A percentile compares a stretch with the other conserved stretches of the same genome.
Evolutionary conservation across 257 asterid genomes (phyloP).

Genomic region (Verbena officinalis): DNA sequence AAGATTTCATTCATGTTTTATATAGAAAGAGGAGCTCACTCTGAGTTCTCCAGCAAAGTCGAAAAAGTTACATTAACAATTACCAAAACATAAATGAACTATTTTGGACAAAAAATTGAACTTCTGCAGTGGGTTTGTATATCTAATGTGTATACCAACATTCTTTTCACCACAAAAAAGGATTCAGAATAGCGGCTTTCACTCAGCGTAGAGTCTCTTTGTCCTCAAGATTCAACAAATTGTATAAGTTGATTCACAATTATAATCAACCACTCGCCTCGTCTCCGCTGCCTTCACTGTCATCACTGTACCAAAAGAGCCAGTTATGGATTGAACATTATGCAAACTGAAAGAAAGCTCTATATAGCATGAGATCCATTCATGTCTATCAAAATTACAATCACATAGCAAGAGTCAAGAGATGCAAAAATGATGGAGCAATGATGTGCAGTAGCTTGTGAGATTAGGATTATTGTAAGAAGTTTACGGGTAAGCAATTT

Average conservation of each 20-base stretch:
- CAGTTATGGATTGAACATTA: not conserved
- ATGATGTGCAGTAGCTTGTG: not conserved
- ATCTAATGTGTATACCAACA: conserved; percentile 20
- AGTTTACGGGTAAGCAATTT: too few relatives aligned
- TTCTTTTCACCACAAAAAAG: conserved; percentile 9
- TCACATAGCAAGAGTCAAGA: too few relatives aligned
- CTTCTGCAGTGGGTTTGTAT: conserved; percentile 14
- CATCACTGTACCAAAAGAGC: conserved; percentile 64
- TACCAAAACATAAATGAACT: conserved; percentile 19
- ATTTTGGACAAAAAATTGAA: conserved; percentile 6
- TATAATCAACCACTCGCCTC: conserved; percentile 43
- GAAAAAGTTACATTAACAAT: conserved; percentile 27
- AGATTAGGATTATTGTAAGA: not conserved
- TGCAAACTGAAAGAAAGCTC: not conserved
- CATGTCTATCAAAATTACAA: not conserved
- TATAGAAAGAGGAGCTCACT: conserved; percentile 39
- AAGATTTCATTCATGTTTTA: conserved; percentile 7
- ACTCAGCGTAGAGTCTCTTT: not conserved
- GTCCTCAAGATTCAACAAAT: conserved; percentile 8
- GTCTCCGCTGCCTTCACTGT: conserved; percentile 64
- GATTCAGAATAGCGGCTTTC: not conserved
- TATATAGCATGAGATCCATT: not conserved
- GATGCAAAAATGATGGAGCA: not conserved
- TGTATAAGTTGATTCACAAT: not conserved
- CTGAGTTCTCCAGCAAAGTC: conserved; percentile 40